phyloP scores from a whole-genome alignment of 2,329 filamentous ascomycete genomes.

The Ophiobolus disseminans region DNA sequence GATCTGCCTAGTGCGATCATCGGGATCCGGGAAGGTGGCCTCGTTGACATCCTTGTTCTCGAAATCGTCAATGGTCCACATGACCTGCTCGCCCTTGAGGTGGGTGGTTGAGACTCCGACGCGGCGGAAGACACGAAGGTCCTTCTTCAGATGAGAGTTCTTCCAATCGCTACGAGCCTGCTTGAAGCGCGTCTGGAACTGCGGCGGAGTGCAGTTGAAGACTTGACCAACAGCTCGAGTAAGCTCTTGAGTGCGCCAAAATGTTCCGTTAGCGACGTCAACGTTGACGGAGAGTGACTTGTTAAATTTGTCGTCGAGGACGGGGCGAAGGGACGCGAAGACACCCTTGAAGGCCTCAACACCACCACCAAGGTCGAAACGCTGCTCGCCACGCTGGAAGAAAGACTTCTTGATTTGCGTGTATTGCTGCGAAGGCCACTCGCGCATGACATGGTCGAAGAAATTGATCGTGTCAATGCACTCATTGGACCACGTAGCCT shows the following conservation, averaged over 20 bases:
- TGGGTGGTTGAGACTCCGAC: slow-evolving; percentile 52
- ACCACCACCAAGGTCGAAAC: slow-evolving; percentile 64
- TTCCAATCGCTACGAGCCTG: slow-evolving; percentile 36
- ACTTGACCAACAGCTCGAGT: slow-evolving; percentile 44
- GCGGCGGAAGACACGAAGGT: slow-evolving; percentile 53
- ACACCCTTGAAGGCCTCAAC: slow-evolving; percentile 87
- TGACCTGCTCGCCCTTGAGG: slow-evolving; percentile 43
- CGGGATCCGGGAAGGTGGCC: slow-evolving; percentile 62
- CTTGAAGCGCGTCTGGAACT: slow-evolving; percentile 18
- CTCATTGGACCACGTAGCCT: slow-evolving; percentile 56
- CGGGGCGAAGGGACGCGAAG: slow-evolving; percentile 83
- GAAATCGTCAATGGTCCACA: slow-evolving; percentile 62
- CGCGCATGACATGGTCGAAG: slow-evolving; percentile 85
- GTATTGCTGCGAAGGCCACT: slow-evolving; percentile 73
- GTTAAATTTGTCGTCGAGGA: slow-evolving; percentile 59
- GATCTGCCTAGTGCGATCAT: slow-evolving; percentile 62
- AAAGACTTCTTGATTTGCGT: slow-evolving; percentile 82
- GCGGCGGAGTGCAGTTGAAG: slow-evolving; percentile 35
- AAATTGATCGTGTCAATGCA: slow-evolving; percentile 87
- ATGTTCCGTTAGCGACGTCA: slow-evolving; percentile 89
- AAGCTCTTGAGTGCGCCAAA: slow-evolving; percentile 67
- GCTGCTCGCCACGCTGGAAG: slow-evolving; percentile 66
- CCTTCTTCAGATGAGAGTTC: slow-evolving; percentile 35
- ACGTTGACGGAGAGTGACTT: slow-evolving; percentile 81
- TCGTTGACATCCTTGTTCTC: slow-evolving; percentile 51